phyloP scores from a whole-genome alignment of 2,329 filamentous ascomycete genomes.

The Calonectria pseudoturangicola region DNA sequence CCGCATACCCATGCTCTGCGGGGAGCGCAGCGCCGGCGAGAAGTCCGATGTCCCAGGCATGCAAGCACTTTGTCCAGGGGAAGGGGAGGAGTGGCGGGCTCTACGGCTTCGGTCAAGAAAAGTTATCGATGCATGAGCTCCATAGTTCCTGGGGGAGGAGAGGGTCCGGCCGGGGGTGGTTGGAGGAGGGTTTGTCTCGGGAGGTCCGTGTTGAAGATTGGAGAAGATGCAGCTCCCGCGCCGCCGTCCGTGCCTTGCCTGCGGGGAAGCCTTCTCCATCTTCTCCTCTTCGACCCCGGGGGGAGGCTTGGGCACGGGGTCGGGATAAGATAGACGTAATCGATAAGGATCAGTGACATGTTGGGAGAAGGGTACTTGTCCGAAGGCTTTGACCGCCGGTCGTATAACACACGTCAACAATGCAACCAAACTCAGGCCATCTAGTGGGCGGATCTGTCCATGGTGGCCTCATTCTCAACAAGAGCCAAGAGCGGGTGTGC shows the following conservation, averaged over 20 bases:
- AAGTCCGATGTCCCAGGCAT: slow-evolving; percentile 39
- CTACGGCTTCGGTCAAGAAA: background rate
- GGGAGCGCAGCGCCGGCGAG: slow-evolving; percentile 44
- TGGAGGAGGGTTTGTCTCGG: background rate
- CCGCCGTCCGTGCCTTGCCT: slow-evolving; percentile 15
- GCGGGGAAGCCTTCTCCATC: slow-evolving; percentile 22
- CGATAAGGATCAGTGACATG: slow-evolving; percentile 3
- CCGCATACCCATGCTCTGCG: slow-evolving; percentile 42
- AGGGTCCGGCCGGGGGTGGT: slow-evolving; percentile 6
- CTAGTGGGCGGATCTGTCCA: slow-evolving; percentile 12
- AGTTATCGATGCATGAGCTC: background rate
- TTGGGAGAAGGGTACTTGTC: slow-evolving; percentile 26
- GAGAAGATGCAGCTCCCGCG: slow-evolving; percentile 2
- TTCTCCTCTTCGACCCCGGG: background rate
- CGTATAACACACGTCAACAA: slow-evolving; percentile 1
- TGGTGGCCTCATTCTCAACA: slow-evolving; percentile 17
- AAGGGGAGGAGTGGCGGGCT: background rate
- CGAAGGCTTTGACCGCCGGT: slow-evolving; percentile 11
- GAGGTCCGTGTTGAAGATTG: slow-evolving; percentile 23
- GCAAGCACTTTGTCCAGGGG: slow-evolving; percentile 19
- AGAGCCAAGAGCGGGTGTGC: background rate
- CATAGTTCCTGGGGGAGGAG: background rate
- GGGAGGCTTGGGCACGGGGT: too few species aligned
- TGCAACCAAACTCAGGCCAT: slow-evolving; percentile 18
- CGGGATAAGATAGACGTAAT: slow-evolving; percentile 15